A percentile compares a stretch with the other conserved stretches of the same genome.
These are phyloP conservation scores for Olyra latifolia DNA, from an alignment of 176 grass and related monocot species.

Conservation along the genomic window DNA sequence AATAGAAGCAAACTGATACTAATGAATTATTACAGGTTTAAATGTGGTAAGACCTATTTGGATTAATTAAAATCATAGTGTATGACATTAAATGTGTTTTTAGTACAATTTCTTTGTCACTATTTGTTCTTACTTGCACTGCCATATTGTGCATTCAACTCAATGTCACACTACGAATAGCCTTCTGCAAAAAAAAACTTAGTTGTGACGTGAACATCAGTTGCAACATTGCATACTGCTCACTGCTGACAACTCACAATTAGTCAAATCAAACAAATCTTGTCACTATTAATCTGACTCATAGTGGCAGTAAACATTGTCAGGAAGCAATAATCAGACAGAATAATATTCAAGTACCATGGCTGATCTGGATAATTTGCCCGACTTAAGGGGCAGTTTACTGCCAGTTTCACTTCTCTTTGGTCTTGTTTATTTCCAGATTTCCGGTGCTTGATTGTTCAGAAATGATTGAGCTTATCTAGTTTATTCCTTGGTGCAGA, in stretches of 20 bases:
- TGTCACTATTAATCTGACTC: conserved; percentile 7
- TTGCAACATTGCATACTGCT: not conserved
- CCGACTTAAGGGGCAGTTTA: not conserved
- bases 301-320: not conserved
- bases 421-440: not conserved
- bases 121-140: too few species aligned
- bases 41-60: not conserved
- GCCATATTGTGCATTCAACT: too few species aligned
- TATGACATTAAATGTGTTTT: too few species aligned
- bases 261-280: conserved; percentile 6
- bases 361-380: not conserved
- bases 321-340: not conserved
- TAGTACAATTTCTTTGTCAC: too few species aligned
- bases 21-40: not conserved
- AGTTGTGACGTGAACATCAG: too few species aligned
- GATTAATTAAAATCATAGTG: not conserved
- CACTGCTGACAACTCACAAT: not conserved
- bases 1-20: not conserved
- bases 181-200: too few species aligned
- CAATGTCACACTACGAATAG: too few species aligned
- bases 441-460: not conserved
- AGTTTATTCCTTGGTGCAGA: not conserved
- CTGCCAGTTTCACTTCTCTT: not conserved
- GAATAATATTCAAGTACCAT: not conserved
- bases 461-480: not conserved